phyloP scores from a whole-genome alignment of 352 stramenopile genomes.

The Globisporangium recalcitrans region DNA sequence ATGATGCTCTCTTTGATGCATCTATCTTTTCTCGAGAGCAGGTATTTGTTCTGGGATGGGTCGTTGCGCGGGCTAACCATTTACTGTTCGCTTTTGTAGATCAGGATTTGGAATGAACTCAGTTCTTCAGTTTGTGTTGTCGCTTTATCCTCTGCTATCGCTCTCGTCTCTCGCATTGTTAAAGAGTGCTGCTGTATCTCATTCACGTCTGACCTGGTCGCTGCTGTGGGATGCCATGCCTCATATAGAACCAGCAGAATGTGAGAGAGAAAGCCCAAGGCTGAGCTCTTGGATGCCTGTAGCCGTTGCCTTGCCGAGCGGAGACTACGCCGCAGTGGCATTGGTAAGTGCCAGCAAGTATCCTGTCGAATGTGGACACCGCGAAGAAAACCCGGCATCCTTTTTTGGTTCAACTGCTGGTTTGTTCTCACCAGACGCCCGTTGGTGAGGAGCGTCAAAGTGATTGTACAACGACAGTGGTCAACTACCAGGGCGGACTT shows the following conservation, averaged over 20 bases:
- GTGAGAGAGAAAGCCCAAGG: neutral
- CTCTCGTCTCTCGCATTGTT: neutral
- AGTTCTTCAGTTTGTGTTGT: conserved; percentile 12
- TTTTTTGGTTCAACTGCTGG: neutral
- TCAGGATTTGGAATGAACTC: conserved; percentile 24
- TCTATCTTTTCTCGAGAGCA: conserved; percentile 9
- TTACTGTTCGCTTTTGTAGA: conserved; percentile 24
- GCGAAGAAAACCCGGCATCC: neutral
- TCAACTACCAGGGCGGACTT: too few species aligned
- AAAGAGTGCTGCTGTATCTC: neutral
- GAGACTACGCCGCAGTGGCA: neutral
- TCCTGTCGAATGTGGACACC: neutral
- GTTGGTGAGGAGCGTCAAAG: neutral
- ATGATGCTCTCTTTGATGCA: conserved; percentile 5
- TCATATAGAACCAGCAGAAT: conserved; percentile 14
- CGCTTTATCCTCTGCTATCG: neutral
- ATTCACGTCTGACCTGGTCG: conserved; percentile 8
- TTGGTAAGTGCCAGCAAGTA: neutral
- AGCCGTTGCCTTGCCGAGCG: neutral
- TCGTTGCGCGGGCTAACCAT: conserved; percentile 19
- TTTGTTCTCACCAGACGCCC: neutral
- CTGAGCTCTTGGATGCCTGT: neutral
- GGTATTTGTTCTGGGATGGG: conserved; percentile 15
- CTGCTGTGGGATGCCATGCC: conserved; percentile 19
- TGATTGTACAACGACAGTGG: neutral